Base-by-base conservation (phyloP, 495 filamentous ascomycete species). In the Penicillium coffeae region DNA sequence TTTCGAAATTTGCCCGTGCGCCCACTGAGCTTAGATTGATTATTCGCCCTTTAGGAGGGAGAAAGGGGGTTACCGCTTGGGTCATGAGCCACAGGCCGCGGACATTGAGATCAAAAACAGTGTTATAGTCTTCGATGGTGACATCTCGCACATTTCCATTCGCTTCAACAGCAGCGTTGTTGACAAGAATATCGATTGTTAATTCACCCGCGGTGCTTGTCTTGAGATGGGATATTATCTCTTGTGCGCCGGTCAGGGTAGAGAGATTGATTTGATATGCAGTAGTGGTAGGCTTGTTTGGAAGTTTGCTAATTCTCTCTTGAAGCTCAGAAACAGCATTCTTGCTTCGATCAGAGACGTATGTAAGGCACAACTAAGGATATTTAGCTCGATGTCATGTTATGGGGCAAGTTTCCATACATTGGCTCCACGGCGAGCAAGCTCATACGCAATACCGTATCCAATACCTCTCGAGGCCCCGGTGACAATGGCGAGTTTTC, bases 21-120 rank as follows among this genome's bases (percentile, higher is more conserved):
- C 60, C 75, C 3, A 81, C 66, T 6, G 74, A 79, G 37, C 70
- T 34, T n/a, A 48, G 9, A 22, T 37, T 47, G 38, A 52, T 42
- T 22, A 42, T 46, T 1, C 50, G 38, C 18, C 32, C 38, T 9
- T 21, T 19, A 18, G 44, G 35, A 8, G n/a, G 22, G 13, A 48
- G 19, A 12, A 47, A 75, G 0, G 80, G 80, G 43, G 75, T 42
- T 1, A 73, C 77, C 9, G 81, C 79, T 63, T 84, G 76, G 27
- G 79, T 69, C 12, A 88, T 69, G 0, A 89, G 71, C 19, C 86
- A 62, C 1, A 83, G 82, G 0, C 81, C 85, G 0, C 81, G 79
- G 5, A 87, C 83, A 64, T 89, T 89, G 57, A 42, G 41, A 12
- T 50, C 16, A 21, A 52, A 52, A 20, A 52, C 14, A 1, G 12